Conservation (phyloP, 352 stramenopile species). For the Hyaloperonospora brassicae region DNA sequence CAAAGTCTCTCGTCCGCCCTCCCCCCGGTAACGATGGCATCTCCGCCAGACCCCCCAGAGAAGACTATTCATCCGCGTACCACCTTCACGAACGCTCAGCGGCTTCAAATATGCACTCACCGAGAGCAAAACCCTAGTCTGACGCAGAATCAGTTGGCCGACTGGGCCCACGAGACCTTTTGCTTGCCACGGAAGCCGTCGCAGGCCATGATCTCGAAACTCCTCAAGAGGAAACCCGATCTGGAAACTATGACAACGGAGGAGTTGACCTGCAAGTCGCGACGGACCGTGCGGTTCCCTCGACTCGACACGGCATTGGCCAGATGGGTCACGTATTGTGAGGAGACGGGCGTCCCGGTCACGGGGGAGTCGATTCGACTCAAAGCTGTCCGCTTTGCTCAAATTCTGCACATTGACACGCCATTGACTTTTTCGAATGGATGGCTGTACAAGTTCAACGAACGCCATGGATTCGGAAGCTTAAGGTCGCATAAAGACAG, state of each 20-base stretch:
- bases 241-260: slow-evolving; percentile 21
- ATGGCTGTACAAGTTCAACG: slow-evolving; percentile 31
- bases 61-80: slow-evolving; percentile 9
- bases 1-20: not conserved
- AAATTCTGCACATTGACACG: slow-evolving; percentile 18
- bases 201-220: slow-evolving; percentile 30
- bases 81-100: slow-evolving; percentile 27
- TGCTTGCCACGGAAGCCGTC: slow-evolving; percentile 21
- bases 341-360: slow-evolving; percentile 18
- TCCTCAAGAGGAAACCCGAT: slow-evolving; percentile 24
- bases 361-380: slow-evolving; percentile 20
- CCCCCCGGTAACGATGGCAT: slow-evolving; percentile 16
- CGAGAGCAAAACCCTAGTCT: slow-evolving; percentile 18
- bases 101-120: slow-evolving; percentile 22
- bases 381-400: slow-evolving; percentile 18
- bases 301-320: slow-evolving; percentile 20
- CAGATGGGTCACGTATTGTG: slow-evolving; percentile 24
- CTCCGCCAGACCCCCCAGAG: not conserved
- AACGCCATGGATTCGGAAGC: slow-evolving; percentile 20
- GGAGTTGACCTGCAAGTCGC: slow-evolving; percentile 21
- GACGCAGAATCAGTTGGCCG: slow-evolving; percentile 18
- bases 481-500: slow-evolving; percentile 9
- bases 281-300: slow-evolving; percentile 20
- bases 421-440: slow-evolving; percentile 24
- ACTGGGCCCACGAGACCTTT: slow-evolving; percentile 19